Conservation (phyloP, 2,329 filamentous ascomycete species). For the Rachicladosporium sp. region DNA sequence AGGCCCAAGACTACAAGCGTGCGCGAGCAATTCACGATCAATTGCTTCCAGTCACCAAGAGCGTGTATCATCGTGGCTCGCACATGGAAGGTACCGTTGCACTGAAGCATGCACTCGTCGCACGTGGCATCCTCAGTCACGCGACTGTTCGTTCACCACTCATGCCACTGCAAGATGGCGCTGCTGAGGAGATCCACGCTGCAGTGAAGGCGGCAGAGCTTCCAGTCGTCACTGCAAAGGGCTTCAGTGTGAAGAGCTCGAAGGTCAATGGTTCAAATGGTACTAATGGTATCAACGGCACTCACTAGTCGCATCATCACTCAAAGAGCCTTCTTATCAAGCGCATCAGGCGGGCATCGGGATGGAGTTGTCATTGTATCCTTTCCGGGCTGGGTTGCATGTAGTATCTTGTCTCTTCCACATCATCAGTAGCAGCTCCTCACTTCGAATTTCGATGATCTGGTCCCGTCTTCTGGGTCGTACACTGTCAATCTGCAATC, state of each 20-base stretch:
- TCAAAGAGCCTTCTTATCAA: too few species aligned
- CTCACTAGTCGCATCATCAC: too few species aligned
- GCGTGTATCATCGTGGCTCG: conserved; percentile 43
- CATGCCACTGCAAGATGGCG: conserved; percentile 32
- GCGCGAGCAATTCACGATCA: conserved; percentile 39
- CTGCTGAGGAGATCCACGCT: conserved; percentile 31
- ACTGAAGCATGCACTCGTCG: conserved; percentile 41
- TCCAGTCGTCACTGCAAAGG: conserved; percentile 20
- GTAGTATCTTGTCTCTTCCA: too few species aligned
- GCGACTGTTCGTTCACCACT: conserved; percentile 40
- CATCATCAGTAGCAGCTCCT: too few species aligned
- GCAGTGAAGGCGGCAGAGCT: conserved; percentile 26
- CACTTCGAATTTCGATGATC: too few species aligned
- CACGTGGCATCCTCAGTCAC: conserved; percentile 37
- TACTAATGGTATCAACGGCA: too few species aligned
- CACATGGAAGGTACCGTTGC: conserved; percentile 41
- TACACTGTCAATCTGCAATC: too few species aligned
- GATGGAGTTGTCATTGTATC: too few species aligned
- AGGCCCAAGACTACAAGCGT: conserved; percentile 36
- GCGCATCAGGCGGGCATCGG: too few species aligned
- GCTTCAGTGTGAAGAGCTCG: not conserved
- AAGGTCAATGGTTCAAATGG: too few species aligned
- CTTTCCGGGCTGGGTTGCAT: too few species aligned
- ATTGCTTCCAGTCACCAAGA: conserved; percentile 40
- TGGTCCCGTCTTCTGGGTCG: too few species aligned